These are phyloP conservation scores for Pseudogymnoascus sp. DNA, from an alignment of 2,329 filamentous ascomycete species.

Conservation along the genomic window DNA sequence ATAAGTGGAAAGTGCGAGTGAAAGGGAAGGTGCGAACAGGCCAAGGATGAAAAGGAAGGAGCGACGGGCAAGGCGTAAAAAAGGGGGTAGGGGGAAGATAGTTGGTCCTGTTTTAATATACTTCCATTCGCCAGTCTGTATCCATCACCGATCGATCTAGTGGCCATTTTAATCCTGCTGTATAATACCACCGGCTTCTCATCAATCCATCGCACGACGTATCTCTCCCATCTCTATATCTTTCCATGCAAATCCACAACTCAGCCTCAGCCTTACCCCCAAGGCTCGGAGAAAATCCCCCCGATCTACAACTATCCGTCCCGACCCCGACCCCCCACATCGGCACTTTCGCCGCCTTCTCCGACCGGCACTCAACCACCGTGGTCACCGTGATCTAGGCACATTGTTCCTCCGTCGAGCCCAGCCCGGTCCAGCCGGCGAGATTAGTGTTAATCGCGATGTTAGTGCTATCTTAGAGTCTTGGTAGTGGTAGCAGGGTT, in stretches of 20 bases:
- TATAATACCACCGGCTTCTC: not conserved
- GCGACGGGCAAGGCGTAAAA: not conserved
- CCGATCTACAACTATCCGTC: not conserved
- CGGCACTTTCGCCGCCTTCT: not conserved
- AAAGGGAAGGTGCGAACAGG: not conserved
- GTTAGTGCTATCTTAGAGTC: not conserved
- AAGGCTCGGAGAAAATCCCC: not conserved
- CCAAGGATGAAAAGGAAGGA: not conserved
- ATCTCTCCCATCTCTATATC: too few relatives aligned
- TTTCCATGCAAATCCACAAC: not conserved
- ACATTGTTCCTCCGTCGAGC: conserved; percentile 8
- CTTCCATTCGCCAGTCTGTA: not conserved
- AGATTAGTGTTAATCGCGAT: not conserved
- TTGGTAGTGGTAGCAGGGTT: not conserved
- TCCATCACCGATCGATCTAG: not conserved
- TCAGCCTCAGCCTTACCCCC: not conserved
- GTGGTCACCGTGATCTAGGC: not conserved
- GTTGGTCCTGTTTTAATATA: not conserved
- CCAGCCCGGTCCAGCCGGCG: not conserved
- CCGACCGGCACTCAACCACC: conserved; percentile 1
- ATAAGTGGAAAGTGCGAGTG: not conserved
- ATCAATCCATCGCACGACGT: not conserved
- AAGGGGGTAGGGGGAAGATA: not conserved
- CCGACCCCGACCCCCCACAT: not conserved
- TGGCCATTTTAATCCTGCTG: not conserved